phyloP scores from a whole-genome alignment of 805 yeast genomes.

The Candida maesae region DNA sequence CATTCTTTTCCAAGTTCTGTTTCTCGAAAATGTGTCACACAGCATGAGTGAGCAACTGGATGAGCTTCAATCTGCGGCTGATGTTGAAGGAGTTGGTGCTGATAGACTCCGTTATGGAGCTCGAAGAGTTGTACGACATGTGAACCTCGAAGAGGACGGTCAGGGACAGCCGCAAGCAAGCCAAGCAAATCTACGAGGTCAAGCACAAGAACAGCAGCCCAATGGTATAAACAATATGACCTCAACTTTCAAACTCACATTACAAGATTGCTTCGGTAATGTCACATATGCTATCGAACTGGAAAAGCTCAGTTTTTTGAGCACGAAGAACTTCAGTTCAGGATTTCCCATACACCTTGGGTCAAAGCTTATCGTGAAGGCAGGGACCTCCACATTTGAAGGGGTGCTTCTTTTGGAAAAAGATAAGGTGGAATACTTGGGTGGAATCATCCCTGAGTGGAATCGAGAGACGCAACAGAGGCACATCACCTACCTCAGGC shows the following conservation, averaged over 20 bases:
- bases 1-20: conserved; percentile 51
- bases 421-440: conserved; percentile 30
- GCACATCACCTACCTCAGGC: conserved; percentile 26
- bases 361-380: conserved; percentile 50
- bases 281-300: conserved; percentile 55
- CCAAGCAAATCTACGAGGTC: no score
- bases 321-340: conserved; percentile 20
- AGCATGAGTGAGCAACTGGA: conserved; percentile 54
- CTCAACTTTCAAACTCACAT: conserved; percentile 46
- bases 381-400: conserved; percentile 41
- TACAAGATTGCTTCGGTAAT: conserved; percentile 51
- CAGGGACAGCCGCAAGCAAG: neutral
- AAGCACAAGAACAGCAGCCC: neutral
- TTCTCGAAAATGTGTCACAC: conserved; percentile 48
- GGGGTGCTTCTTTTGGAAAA: conserved; percentile 40
- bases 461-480: conserved; percentile 32
- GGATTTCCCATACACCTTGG: conserved; percentile 48
- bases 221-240: conserved; percentile 15
- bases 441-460: conserved; percentile 38
- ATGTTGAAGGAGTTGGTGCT: conserved; percentile 55
- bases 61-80: conserved; percentile 45
- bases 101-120: conserved; percentile 42
- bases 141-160: conserved; percentile 33
- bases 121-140: conserved; percentile 37
- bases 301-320: conserved; percentile 47